Percentiles rank a stretch among this genome's conserved stretches.
These are phyloP conservation scores for Mycena galopus DNA, from an alignment of 768 basidiomycete genomes.

Conservation along the genomic window DNA sequence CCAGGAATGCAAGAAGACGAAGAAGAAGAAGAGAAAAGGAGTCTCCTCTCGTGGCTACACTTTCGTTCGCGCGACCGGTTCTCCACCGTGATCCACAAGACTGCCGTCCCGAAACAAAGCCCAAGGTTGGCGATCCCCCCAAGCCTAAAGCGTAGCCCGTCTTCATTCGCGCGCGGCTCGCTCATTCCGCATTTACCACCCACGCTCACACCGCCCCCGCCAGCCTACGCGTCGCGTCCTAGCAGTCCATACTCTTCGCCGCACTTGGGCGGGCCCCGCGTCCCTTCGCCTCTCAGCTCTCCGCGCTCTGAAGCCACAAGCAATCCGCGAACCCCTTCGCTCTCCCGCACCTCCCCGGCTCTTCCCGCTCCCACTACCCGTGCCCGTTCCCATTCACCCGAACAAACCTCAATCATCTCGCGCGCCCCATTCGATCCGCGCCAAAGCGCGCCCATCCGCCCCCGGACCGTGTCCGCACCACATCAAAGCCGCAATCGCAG, in stretches of 20 bases:
- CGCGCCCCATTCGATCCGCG: conserved; percentile 15
- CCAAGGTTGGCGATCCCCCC: conserved; percentile 12
- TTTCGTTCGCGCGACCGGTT: conserved; percentile 47
- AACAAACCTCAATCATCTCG: neutral
- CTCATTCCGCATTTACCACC: conserved; percentile 32
- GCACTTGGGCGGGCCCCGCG: conserved; percentile 1
- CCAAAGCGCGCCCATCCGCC: neutral
- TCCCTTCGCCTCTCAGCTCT: conserved; percentile 27
- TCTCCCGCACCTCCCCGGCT: conserved; percentile 1
- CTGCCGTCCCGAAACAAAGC: conserved; percentile 11
- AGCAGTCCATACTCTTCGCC: conserved; percentile 14
- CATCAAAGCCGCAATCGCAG: conserved; percentile 20
- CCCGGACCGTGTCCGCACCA: neutral
- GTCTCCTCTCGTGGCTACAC: conserved; percentile 44
- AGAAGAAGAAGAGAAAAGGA: conserved; percentile 32
- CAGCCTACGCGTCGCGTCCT: conserved; percentile 33
- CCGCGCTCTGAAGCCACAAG: conserved; percentile 5
- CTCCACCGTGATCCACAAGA: conserved; percentile 27
- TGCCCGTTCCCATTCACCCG: neutral
- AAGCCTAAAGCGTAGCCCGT: conserved; percentile 20
- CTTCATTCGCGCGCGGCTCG: conserved; percentile 35
- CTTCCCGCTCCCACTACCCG: conserved; percentile 2
- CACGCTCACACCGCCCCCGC: conserved; percentile 32
- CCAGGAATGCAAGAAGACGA: conserved; percentile 26
- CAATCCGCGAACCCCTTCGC: conserved; percentile 5